Base-by-base conservation (phyloP, 306 rosid genomes). In the Lupinus albus region DNA sequence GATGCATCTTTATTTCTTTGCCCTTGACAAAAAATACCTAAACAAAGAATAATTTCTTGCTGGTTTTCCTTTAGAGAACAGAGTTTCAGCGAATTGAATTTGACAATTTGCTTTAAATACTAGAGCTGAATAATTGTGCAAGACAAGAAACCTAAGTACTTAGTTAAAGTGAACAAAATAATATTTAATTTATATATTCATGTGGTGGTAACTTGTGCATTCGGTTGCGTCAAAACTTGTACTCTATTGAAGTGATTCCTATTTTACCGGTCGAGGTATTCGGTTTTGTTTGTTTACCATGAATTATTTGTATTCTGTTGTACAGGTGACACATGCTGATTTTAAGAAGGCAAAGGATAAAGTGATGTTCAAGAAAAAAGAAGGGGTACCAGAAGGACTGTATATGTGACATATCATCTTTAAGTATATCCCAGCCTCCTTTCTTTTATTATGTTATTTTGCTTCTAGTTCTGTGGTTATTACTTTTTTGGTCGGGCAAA, bases 321-420 rank as follows among this genome's bases (percentile, higher is more conserved):
- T 68, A 49, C 85, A 93, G 98, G 98, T 93, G 25, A 93, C 94
- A 0, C 98, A 93, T 79, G 41, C 61, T 0, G 98, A 93, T 77
- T 88, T 93, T 75, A 89, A 93, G 88, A 93, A 93, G 89, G 97
- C 98, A 5, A 93, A 93, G 82, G 98, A 93, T 65, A 93, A 93
- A 82, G 98, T 93, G 53, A 93, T 93, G 98, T 93, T 89, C 66
- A 93, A 88, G 91, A 93, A 93, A 93, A 93, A 93, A 78, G 98
- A 93, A 80, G 98, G 98, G 46, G 97, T 89, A 60, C 98, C 98
- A 8, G 98, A 93, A 82, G 98, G 98, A 13, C 86, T 93, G 10
- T 93, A 93, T 57, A 93, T 93, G 98, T 93, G 89, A 93, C 58
- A 61, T 60, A 61, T 68, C 57, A 28, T 42, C 61, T 64, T 16